Base-by-base conservation (phyloP, 2,329 filamentous ascomycete species). In the Pseudogymnoascus sp. region DNA sequence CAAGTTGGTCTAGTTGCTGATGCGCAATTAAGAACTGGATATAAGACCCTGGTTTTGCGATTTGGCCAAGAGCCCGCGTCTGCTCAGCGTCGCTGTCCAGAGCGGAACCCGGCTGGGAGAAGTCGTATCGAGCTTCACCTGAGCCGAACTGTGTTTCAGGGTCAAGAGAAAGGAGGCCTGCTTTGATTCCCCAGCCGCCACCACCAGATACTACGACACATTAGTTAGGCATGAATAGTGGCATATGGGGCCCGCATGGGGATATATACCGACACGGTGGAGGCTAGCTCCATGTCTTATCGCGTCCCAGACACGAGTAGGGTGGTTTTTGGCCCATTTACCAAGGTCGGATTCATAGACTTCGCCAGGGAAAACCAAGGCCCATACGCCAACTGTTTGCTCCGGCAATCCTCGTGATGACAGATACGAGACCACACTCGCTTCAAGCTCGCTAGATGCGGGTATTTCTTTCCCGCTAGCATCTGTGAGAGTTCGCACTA, bases 151-250 rank as follows among this genome's bases (percentile, higher is more conserved):
- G 78, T 14, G 78, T 80, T 67, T 90, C 82, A 3, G 91, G 89
- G 70, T 94, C 90, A 3, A 95, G 79, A 5, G 90, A 91, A 2
- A 95, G 77, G 0, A 95, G 77, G 0, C 91, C 91, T 69, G 88
- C 85, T 73, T 93, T 94, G 63, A 83, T 79, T 14, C 91, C 91
- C 91, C 91, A 95, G 18, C 91, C 91, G 44, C 91, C 91, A 53
- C 91, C 91, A 4, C 91, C 91, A 69, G 89, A 92, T 66, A 92
- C 83, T 81, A 78, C 62, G 66, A 63, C 69, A 4, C n/a, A 38
- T 70, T 59, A 67, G 67, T 7, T 37, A 60, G 37, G 21, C 18
- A 25, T 40, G 25, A 28, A 42, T 44, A 18, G 53, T n/a, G 59
- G 2, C 18, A 31, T 4, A 40, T 62, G 44, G 21, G 28, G 59